Evolutionary conservation across 176 grass and related monocot species (phyloP), one percentile per base, ranked within the genome.

Genomic region (Bothriochloa decipiens): DNA sequence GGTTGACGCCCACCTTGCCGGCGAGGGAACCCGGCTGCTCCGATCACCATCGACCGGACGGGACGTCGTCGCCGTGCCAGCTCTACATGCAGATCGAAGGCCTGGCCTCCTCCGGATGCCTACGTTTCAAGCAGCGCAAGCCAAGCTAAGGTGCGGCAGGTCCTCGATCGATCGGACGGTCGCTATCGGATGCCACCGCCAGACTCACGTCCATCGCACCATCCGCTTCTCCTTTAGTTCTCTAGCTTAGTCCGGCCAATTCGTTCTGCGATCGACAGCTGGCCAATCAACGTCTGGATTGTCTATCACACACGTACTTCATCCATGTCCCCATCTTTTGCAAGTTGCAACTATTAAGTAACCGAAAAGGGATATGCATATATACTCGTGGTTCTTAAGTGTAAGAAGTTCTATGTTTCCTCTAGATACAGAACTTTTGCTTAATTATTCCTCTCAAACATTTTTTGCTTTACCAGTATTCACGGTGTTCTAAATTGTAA

Each of bases 1-100:
- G 67, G 84, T 58, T 80, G 90, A 89, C 87, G 75, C 17, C 15
- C 63, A 79, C 87, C 90, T 86, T 92, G 83, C 72, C 32, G 61
- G 42, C 50, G 11, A 83, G 87, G 90, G 67, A 72, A 83, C 72
- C 0, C 4, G 27, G 3, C 16, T 26, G 58, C 22, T 61, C 58
- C 58, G 58, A 61, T 61, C 58, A 61, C 58, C 58, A 26, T 61
- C 58, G 58, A 25, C 58, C 35, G 36, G 17, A 49, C 23, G 11
- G n/a, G n/a, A 61, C 58, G 58, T 60, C 57, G 57, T 61, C 58
- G 58, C n/a, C 70, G 15, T 47, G 13, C 57, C 23, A 45, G 8
- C 23, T 20, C 76, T 20, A 42, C 41, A 77, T 35, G 61, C 52
- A 15, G 46, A 49, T 15, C 28, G 14, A 26, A 7, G 17, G 16